Evolutionary conservation across 306 rosid genomes (phyloP).

Genomic region (Luffa aegyptiaca): DNA sequence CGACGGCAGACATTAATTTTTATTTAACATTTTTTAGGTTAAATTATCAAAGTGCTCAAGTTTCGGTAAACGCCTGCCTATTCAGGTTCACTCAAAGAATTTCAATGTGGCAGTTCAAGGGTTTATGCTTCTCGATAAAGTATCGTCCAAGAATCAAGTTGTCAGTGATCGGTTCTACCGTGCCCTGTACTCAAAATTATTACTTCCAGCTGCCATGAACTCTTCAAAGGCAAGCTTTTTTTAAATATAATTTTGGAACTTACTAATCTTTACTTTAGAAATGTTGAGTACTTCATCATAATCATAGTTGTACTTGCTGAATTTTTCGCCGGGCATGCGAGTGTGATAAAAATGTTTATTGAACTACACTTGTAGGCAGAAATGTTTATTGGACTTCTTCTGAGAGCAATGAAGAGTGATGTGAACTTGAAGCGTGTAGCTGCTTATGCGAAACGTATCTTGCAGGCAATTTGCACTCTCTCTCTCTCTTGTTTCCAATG

Average conservation of each 20-base stretch:
- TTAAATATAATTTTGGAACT: neutral
- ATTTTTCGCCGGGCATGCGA: neutral
- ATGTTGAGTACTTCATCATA: neutral
- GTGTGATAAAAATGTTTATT: neutral
- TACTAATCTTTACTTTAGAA: neutral
- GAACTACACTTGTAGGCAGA: slow-evolving; percentile 49
- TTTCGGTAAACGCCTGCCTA: neutral
- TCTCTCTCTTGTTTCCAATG: neutral
- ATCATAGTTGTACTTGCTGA: neutral
- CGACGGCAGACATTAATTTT: neutral
- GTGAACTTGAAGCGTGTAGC: slow-evolving; percentile 79
- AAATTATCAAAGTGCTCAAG: neutral
- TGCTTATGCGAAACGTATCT: slow-evolving; percentile 76
- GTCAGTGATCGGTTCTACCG: slow-evolving; percentile 88
- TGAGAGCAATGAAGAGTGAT: slow-evolving; percentile 88
- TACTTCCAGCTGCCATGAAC: slow-evolving; percentile 85
- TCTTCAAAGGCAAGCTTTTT: slow-evolving; percentile 63
- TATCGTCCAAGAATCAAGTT: slow-evolving; percentile 84
- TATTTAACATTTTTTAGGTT: neutral
- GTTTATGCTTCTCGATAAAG: slow-evolving; percentile 89
- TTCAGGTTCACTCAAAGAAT: slow-evolving; percentile 90
- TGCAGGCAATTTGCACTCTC: slow-evolving; percentile 46
- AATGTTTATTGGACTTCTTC: slow-evolving; percentile 84
- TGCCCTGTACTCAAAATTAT: slow-evolving; percentile 76
- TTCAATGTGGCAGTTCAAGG: slow-evolving; percentile 94